These are phyloP conservation scores for carrot (Daucus carota) DNA, from an alignment of 129 eudicot genomes.

Conservation along the genomic window DNA sequence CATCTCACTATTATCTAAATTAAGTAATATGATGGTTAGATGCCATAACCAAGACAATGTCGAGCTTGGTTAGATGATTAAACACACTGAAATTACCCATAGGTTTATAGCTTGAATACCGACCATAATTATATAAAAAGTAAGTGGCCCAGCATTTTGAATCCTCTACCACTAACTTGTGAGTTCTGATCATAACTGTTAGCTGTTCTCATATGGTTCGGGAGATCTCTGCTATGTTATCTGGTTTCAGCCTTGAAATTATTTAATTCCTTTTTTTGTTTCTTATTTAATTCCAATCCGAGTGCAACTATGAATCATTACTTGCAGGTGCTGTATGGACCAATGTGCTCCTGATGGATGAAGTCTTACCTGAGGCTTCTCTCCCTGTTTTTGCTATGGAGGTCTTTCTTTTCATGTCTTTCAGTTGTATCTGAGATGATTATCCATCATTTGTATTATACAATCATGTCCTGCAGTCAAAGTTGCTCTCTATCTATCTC, in stretches of 20 bases:
- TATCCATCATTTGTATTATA: background rate
- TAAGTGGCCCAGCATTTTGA: background rate
- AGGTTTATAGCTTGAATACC: background rate
- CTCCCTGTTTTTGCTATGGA: constrained; percentile 59
- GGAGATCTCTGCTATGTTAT: constrained; percentile 2
- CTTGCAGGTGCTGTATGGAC: constrained; percentile 74
- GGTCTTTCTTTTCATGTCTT: constrained; percentile 35
- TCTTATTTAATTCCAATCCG: background rate
- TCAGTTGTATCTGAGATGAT: constrained; percentile 8
- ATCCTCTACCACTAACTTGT: too few relatives aligned
- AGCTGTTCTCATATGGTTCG: background rate
- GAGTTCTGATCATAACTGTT: background rate
- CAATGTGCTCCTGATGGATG: constrained; percentile 78
- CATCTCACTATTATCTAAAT: background rate
- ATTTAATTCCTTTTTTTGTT: background rate
- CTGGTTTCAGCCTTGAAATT: background rate
- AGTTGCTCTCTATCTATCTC: too few relatives aligned
- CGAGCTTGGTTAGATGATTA: background rate
- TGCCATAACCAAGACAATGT: background rate
- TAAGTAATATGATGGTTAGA: background rate
- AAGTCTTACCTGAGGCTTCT: constrained; percentile 84
- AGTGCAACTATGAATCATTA: background rate
- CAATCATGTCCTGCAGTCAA: background rate
- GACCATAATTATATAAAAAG: background rate
- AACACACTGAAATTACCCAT: background rate